Percentiles rank a stretch among this genome's conserved stretches.
Evolutionary conservation across 192 early-diverging fungal species (phyloP).

Genomic region (Backusella mclennaniae): DNA sequence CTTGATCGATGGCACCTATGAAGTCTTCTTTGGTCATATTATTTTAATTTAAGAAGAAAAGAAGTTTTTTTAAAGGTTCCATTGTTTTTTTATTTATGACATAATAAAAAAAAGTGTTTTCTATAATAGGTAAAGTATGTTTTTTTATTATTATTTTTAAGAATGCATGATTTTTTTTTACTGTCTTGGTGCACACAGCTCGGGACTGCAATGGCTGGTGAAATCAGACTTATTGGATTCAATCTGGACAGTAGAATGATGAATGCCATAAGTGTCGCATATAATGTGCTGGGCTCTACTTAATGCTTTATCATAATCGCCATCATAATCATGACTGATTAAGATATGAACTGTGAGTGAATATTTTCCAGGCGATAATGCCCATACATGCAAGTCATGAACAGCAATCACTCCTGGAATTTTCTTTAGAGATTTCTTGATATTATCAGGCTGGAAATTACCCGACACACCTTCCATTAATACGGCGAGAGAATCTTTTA

Average conservation of each 20-base stretch:
- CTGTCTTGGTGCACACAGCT: slow-evolving; percentile 33
- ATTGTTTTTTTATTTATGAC: background rate
- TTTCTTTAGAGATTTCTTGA: slow-evolving; percentile 37
- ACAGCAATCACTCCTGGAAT: slow-evolving; percentile 50
- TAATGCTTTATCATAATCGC: slow-evolving; percentile 45
- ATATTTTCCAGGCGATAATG: slow-evolving; percentile 50
- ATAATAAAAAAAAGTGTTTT: background rate
- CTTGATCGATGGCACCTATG: slow-evolving; percentile 89
- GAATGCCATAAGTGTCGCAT: slow-evolving; percentile 49
- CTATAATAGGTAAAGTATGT: background rate
- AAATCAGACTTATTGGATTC: slow-evolving; percentile 40
- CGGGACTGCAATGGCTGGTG: slow-evolving; percentile 49
- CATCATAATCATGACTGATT: slow-evolving; percentile 22
- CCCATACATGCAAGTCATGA: slow-evolving; percentile 60
- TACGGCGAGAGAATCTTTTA: slow-evolving; percentile 62
- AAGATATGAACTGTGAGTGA: slow-evolving; percentile 35
- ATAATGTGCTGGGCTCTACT: slow-evolving; percentile 46
- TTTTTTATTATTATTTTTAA: background rate
- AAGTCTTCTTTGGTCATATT: slow-evolving; percentile 27
- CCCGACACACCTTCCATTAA: slow-evolving; percentile 75
- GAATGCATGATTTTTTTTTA: background rate
- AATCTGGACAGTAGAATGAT: slow-evolving; percentile 56
- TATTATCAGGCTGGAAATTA: slow-evolving; percentile 47
- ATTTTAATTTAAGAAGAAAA: background rate
- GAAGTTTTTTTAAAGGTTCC: background rate